Evolutionary conservation across 1,284 basidiomycete species (phyloP).

Genomic region (Cutaneotrichosporon sp.): DNA sequence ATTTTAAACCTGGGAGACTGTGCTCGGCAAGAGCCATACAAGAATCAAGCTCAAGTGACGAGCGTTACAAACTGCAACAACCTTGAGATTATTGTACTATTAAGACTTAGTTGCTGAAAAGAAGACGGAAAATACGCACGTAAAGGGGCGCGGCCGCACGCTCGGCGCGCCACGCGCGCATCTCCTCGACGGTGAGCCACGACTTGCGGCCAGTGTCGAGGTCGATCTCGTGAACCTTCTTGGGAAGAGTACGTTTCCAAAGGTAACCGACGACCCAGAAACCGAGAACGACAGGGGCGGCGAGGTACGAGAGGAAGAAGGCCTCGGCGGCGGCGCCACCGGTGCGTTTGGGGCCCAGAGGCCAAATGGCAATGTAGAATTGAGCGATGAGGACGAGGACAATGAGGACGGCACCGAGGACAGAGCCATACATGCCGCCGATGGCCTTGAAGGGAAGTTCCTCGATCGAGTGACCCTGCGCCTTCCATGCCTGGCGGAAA

Average conservation of each 20-base stretch:
- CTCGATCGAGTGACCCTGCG: conserved; percentile 52
- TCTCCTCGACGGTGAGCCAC: conserved; percentile 53
- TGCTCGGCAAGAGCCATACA: conserved; percentile 8
- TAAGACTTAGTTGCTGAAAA: conserved; percentile 37
- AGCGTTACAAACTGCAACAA: conserved; percentile 9
- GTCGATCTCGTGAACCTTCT: conserved; percentile 50
- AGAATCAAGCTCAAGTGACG: conserved; percentile 1
- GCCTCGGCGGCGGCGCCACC: conserved; percentile 36
- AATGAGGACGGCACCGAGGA: conserved; percentile 51
- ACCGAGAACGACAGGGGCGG: conserved; percentile 45
- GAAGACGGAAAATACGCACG: conserved; percentile 42
- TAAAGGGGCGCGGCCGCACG: conserved; percentile 39
- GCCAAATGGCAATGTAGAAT: conserved; percentile 43
- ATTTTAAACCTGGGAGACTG: conserved; percentile 5
- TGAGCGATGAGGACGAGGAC: conserved; percentile 48
- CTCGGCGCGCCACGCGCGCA: conserved; percentile 38
- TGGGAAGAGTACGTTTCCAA: conserved; percentile 49
- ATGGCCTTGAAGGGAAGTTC: conserved; percentile 54
- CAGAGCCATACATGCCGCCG: conserved; percentile 55
- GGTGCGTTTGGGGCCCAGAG: conserved; percentile 20
- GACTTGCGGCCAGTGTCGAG: conserved; percentile 54
- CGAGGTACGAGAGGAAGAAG: conserved; percentile 55
- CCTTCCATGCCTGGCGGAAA: conserved; percentile 54
- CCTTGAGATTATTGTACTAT: background rate
- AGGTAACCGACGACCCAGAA: conserved; percentile 48